phyloP scores from a whole-genome alignment of 768 basidiomycete genomes.

The Gymnopilus dilepis region DNA sequence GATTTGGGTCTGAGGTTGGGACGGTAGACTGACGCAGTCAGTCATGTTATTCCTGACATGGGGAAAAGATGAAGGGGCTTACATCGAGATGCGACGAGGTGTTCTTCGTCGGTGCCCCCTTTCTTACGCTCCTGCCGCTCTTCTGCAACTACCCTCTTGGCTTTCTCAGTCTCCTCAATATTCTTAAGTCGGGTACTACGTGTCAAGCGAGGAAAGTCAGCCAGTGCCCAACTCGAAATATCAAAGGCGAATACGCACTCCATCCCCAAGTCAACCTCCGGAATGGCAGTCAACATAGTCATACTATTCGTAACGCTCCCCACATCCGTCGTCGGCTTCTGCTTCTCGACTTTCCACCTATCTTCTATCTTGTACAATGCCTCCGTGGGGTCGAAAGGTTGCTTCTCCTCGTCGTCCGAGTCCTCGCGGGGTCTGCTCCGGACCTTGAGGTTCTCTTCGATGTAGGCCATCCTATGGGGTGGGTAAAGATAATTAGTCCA shows the following conservation, averaged over 20 bases:
- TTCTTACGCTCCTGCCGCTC: constrained; percentile 65
- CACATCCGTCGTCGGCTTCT: constrained; percentile 72
- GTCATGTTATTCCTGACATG: constrained; percentile 4
- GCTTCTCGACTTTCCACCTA: constrained; percentile 63
- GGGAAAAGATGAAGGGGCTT: constrained; percentile 33
- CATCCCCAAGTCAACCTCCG: constrained; percentile 98
- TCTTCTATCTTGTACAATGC: constrained; percentile 78
- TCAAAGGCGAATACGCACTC: constrained; percentile 68
- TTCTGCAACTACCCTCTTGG: constrained; percentile 85
- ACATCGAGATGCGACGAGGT: constrained; percentile 90
- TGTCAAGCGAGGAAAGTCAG: neutral
- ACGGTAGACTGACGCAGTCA: constrained; percentile 68
- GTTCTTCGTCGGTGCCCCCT: constrained; percentile 71
- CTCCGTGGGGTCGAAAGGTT: constrained; percentile 73
- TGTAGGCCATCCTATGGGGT: constrained; percentile 90
- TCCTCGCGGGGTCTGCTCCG: constrained; percentile 62
- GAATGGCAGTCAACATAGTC: constrained; percentile 97
- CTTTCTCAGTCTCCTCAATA: constrained; percentile 97
- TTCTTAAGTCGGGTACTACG: constrained; percentile 85
- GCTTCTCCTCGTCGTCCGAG: constrained; percentile 44
- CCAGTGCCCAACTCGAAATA: neutral
- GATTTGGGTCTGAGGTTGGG: constrained; percentile 84
- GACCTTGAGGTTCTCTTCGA: constrained; percentile 89
- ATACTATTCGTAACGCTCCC: constrained; percentile 93
- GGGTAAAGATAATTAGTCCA: neutral